Percentiles rank a stretch among this genome's conserved stretches.
Evolutionary conservation across 768 basidiomycete species (phyloP).

Genomic region (Xerocomellus amylosporus): DNA sequence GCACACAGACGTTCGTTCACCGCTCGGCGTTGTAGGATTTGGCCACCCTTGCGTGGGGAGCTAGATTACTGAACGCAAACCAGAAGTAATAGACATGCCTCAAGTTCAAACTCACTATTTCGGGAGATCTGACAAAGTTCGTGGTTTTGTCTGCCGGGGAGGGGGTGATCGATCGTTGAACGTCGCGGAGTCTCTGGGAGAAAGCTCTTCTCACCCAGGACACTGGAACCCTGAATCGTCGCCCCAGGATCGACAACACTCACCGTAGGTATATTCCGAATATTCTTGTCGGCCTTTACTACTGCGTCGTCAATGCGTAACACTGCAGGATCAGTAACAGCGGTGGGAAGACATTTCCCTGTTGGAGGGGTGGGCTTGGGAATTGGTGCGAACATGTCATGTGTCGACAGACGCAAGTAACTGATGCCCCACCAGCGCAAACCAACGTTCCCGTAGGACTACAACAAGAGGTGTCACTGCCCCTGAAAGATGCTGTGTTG

Average conservation of each 20-base stretch:
- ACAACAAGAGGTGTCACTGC: background rate
- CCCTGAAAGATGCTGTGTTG: background rate
- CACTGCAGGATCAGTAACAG: too few relatives aligned
- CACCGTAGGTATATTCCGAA: background rate
- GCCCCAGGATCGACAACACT: too few relatives aligned
- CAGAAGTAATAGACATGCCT: background rate
- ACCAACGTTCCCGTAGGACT: background rate
- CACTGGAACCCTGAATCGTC: too few relatives aligned
- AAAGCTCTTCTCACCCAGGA: background rate
- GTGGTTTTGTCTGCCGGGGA: background rate
- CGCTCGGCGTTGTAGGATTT: too few relatives aligned
- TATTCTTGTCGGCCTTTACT: background rate
- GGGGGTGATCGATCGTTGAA: too few relatives aligned
- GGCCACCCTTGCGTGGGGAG: background rate
- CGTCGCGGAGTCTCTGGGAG: too few relatives aligned
- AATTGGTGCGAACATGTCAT: background rate
- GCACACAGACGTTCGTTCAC: background rate
- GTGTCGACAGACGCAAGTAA: background rate
- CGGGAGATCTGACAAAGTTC: background rate
- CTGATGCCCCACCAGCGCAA: background rate
- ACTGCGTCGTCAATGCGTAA: background rate
- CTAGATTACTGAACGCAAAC: background rate
- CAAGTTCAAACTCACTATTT: background rate
- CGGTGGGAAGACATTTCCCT: too few relatives aligned
- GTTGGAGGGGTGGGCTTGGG: too few relatives aligned